Evolutionary conservation across 176 grass and related monocot genomes (phyloP).

Genomic region (Ampelocalamus luodianensis): DNA sequence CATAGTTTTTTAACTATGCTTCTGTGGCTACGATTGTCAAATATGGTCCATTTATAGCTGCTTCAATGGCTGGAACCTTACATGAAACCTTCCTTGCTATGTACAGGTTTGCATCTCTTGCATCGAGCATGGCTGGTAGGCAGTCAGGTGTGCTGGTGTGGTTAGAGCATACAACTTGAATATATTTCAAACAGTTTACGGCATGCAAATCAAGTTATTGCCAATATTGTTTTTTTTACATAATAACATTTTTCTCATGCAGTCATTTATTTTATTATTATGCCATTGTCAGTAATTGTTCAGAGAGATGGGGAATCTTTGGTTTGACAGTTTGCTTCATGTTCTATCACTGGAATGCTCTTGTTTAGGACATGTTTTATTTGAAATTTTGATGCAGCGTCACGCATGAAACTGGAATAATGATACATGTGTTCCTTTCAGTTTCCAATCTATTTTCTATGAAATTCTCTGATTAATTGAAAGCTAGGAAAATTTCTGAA

Average conservation of each 20-base stretch:
- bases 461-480: not conserved
- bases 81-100: too few relatives aligned
- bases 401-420: conserved; percentile 17
- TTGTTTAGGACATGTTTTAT: not conserved
- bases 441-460: not conserved
- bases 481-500: not conserved
- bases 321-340: conserved; percentile 1
- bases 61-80: too few relatives aligned
- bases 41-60: too few relatives aligned
- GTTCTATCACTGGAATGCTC: not conserved
- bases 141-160: too few relatives aligned
- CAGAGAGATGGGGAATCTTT: not conserved
- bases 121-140: too few relatives aligned
- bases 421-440: not conserved
- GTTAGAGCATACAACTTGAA: too few relatives aligned
- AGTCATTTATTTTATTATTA: not conserved
- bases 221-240: not conserved
- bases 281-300: not conserved
- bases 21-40: too few relatives aligned
- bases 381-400: not conserved
- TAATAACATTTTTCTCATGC: not conserved
- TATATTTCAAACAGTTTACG: too few relatives aligned
- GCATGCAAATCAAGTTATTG: not conserved
- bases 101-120: too few relatives aligned
- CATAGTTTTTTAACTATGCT: too few relatives aligned